Base-by-base conservation (phyloP, 2,329 filamentous ascomycete species). In the Stemphylium vesicarium region DNA sequence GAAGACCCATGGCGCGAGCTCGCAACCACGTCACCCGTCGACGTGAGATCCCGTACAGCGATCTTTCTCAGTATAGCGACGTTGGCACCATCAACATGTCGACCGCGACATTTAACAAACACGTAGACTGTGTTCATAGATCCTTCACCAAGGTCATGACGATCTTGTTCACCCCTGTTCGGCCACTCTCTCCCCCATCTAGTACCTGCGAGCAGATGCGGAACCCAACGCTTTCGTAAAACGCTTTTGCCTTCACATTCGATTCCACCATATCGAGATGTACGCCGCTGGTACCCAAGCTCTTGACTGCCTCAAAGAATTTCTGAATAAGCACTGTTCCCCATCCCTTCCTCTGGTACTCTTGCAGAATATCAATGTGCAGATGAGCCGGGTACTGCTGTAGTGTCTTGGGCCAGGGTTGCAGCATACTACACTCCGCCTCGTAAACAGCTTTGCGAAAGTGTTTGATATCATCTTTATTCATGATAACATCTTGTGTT, bases 321-420 rank as follows among this genome's bases (percentile, higher is more conserved):
- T 36, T 53, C n/a, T 65, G 50, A n/a, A 77, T 62, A 35, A 77
- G 38, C 18, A 51, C 39, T 15, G 37, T 50, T 1, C 75, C 75
- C 58, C 63, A 73, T 0, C 75, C 74, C 29, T 62, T 63, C 9
- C 69, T 56, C 47, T 75, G 73, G 36, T 63, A 72, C 35, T 67
- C 63, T 0, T 71, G 68, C 41, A 77, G 44, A 9, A 77, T 68
- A 44, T 77, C 66, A 39, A 77, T 71, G 37, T 77, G 75, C 16
- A 78, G 59, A 61, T 78, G 75, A 5, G 72, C 74, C 0, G 73
- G 70, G 53, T 69, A 77, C 35, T 56, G 47, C 16, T 57, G 45
- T 29, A 74, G 51, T 20, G 69, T 42, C 4, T 62, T 43, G 0
- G 62, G 62, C 22, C 55, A 62, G 6, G 48, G 24, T 6, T 59